Evolutionary conservation across 192 early-diverging fungal species (phyloP).

Genomic region (Backusella macrospora): DNA sequence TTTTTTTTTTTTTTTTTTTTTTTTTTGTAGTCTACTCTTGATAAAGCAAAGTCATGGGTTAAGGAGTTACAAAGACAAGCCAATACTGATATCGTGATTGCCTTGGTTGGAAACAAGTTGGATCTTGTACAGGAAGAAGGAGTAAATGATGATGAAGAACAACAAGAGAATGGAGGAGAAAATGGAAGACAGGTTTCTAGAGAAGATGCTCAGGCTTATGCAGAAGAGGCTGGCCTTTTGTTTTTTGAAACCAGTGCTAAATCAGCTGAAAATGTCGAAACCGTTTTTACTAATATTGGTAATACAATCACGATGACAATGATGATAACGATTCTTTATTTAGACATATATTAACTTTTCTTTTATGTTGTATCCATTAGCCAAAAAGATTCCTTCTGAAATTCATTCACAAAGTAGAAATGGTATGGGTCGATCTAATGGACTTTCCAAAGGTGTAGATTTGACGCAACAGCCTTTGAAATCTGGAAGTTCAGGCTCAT

Average conservation of each 20-base stretch:
- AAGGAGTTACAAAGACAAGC: conserved; percentile 98
- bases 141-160: conserved; percentile 26
- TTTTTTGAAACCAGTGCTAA: conserved; percentile 95
- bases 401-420: neutral
- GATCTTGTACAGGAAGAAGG: conserved; percentile 61
- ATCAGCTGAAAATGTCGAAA: conserved; percentile 85
- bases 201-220: conserved; percentile 55
- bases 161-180: neutral
- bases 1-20: neutral
- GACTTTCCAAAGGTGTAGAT: neutral
- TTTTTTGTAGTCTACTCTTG: conserved; percentile 69
- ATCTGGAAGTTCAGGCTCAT: neutral
- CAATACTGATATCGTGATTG: conserved; percentile 96
- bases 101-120: conserved; percentile 96
- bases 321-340: neutral
- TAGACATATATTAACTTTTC: neutral
- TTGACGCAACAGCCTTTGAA: neutral
- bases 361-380: no score
- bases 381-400: neutral
- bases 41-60: conserved; percentile 97
- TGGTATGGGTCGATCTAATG: conserved; percentile 4
- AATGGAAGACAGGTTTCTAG: conserved; percentile 41
- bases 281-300: conserved; percentile 89
- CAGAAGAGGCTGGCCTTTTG: conserved; percentile 74
- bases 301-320: conserved; percentile 2